phyloP scores from a whole-genome alignment of 2,329 filamentous ascomycete genomes.

The Neofusicoccum cordaticola region DNA sequence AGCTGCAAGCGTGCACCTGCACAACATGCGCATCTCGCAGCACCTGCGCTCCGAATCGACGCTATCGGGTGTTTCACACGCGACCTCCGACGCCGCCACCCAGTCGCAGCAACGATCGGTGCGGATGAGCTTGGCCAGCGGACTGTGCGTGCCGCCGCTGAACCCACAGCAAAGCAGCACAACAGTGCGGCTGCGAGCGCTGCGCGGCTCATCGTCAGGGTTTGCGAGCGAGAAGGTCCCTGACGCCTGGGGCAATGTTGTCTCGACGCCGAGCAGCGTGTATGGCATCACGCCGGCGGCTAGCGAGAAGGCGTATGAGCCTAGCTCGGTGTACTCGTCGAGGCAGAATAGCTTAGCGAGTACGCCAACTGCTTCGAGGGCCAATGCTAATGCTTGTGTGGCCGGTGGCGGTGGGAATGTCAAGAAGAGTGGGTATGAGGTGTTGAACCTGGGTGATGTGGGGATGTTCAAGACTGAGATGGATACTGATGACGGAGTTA shows the following conservation, averaged over 20 bases:
- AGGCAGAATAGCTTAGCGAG: slow-evolving; percentile 32
- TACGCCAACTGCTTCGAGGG: background rate
- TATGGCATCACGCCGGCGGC: background rate
- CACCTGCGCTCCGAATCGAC: slow-evolving; percentile 39
- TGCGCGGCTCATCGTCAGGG: background rate
- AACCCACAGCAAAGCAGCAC: background rate
- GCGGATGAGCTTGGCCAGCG: background rate
- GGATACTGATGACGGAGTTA: background rate
- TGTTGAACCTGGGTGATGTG: background rate
- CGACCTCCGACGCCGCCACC: background rate
- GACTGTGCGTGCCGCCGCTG: background rate
- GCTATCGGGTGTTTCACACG: background rate
- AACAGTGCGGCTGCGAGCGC: background rate
- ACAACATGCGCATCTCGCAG: slow-evolving; percentile 45
- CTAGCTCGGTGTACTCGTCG: slow-evolving; percentile 39
- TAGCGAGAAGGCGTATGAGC: slow-evolving; percentile 5
- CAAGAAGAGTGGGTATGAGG: slow-evolving; percentile 8
- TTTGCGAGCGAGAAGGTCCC: slow-evolving; percentile 28
- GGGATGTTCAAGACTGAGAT: background rate
- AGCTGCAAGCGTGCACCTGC: slow-evolving; percentile 33
- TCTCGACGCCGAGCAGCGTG: slow-evolving; percentile 1
- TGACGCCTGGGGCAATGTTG: slow-evolving; percentile 37
- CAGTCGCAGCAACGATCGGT: background rate
- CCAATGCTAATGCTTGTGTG: background rate
- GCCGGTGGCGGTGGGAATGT: background rate